Evolutionary conservation across 768 basidiomycete species (phyloP), one percentile per base, ranked within the genome.

Genomic region (Naematelia encephala): DNA sequence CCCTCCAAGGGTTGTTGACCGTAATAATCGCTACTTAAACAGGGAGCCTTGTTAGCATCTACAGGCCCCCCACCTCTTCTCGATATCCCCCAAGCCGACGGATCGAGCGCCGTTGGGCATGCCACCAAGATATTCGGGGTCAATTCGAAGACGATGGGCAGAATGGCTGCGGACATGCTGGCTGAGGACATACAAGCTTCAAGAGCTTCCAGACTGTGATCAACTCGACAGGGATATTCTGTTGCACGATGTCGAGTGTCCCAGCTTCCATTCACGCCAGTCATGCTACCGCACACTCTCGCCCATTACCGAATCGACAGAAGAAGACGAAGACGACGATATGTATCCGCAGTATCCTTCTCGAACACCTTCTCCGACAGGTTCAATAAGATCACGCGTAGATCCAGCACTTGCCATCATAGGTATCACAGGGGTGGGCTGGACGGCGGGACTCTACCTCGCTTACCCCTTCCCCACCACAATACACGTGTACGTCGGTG

Each of bases 401-500:
- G 34, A 39, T 39, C 34, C 34, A 8, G 34, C 34, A 16, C 34
- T 39, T 16, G 34, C 34, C 16, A 8, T 39, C 8, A 39, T 39
- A 39, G 34, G 34, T 16, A 39, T 39, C 34, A 39, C 34, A 8
- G 34, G 34, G 8, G 34, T 16, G 16, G 34, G 34, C 39, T 45
- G 29, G n/a, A 34, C 45, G 2, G 8, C 49, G 42, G 47, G 34
- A 14, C 29, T 57, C 1, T 48, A 55, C 51, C 22, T 60, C 21
- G 21, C 52, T 13, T 65, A 54, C 27, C 64, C 64, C 12, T 65
- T 65, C 51, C 64, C 60, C n/a, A 65, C 64, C 29, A 65, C 64
- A 11, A 61, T 65, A 39, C 64, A 52, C 0, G 44, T 61, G 13
- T 65, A 58, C 44, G n/a, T 65, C 11, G 52, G 57, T 5, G 22